A percentile compares a stretch with the other conserved stretches of the same genome.
These are phyloP conservation scores for Myxozyma monticola DNA, from an alignment of 805 yeast genomes.

Conservation along the genomic window DNA sequence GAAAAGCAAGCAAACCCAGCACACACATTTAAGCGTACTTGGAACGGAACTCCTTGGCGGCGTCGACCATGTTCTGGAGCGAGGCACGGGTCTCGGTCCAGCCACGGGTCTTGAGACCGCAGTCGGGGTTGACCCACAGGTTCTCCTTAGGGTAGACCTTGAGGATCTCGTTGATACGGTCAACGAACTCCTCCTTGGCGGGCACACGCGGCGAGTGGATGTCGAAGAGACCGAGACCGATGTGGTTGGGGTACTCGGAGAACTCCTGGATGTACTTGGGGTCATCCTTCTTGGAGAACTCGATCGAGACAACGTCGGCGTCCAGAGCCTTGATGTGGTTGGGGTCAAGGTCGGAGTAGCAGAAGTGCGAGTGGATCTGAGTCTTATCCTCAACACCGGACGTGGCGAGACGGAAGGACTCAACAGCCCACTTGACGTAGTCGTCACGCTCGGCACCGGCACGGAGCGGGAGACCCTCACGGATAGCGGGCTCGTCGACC, in stretches of 20 bases:
- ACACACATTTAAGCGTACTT: conserved; percentile 42
- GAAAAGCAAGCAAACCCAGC: too few relatives aligned
- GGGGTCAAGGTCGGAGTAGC: conserved; percentile 99
- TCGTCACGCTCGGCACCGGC: conserved; percentile 95
- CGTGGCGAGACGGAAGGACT: conserved; percentile 98
- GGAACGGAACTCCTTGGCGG: conserved; percentile 93
- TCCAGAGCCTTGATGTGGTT: conserved; percentile 99
- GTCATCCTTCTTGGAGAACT: conserved; percentile 99
- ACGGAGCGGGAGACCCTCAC: conserved; percentile 99
- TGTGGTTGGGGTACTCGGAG: conserved; percentile 98
- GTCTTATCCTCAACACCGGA: conserved; percentile 94
- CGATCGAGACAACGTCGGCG: conserved; percentile 99
- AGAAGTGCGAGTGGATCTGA: conserved; percentile 99
- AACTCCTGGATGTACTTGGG: conserved; percentile 97
- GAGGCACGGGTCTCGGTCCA: conserved; percentile 97
- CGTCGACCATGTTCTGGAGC: conserved; percentile 97
- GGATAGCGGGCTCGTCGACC: conserved; percentile 99
- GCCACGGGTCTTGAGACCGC: conserved; percentile 99
- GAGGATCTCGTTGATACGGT: conserved; percentile 90
- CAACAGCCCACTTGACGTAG: conserved; percentile 98
- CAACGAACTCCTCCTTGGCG: conserved; percentile 92
- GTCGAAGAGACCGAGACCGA: conserved; percentile 98
- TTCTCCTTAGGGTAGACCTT: conserved; percentile 97
- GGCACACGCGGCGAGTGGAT: conserved; percentile 99
- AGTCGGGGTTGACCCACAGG: conserved; percentile 99